Evolutionary conservation across 2,329 filamentous ascomycete genomes (phyloP).

Genomic region (Stagonosporopsis tanaceti): DNA sequence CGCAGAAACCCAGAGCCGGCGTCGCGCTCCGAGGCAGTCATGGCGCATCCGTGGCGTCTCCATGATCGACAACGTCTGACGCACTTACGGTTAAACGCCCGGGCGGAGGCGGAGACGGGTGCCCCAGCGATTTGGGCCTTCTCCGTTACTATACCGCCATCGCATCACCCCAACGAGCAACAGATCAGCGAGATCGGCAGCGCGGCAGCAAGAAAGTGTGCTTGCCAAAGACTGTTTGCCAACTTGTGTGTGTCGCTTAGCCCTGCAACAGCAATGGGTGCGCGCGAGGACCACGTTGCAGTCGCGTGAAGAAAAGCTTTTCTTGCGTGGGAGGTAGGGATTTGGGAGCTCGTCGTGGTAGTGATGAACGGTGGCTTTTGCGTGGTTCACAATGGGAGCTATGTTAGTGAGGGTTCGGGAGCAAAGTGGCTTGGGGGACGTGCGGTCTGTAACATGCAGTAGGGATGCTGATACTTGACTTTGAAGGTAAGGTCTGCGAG

Average conservation of each 20-base stretch:
- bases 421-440: not conserved
- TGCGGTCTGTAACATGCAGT: not conserved
- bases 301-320: constrained; percentile 13
- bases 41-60: constrained; percentile 8
- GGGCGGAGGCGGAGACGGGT: constrained; percentile 6
- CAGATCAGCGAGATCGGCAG: constrained; percentile 10
- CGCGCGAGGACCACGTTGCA: constrained; percentile 12
- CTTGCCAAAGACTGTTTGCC: no score
- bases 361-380: constrained; percentile 11
- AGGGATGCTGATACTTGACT: not conserved
- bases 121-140: constrained; percentile 17
- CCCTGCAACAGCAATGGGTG: not conserved
- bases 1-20: not conserved
- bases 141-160: constrained; percentile 5
- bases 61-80: constrained; percentile 10
- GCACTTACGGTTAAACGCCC: constrained; percentile 14
- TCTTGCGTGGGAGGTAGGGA: not conserved
- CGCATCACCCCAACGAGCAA: not conserved
- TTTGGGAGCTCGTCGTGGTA: not conserved
- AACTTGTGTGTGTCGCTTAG: not conserved
- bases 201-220: not conserved
- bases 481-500: not conserved
- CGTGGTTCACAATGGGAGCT: constrained; percentile 1
- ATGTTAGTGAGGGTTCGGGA: not conserved
- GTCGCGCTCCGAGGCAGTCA: not conserved